Percentiles rank a stretch among this genome's conserved stretches.
These are phyloP conservation scores for Neopestalotiopsis clavispora DNA, from an alignment of 2,329 filamentous ascomycete genomes.

Conservation along the genomic window DNA sequence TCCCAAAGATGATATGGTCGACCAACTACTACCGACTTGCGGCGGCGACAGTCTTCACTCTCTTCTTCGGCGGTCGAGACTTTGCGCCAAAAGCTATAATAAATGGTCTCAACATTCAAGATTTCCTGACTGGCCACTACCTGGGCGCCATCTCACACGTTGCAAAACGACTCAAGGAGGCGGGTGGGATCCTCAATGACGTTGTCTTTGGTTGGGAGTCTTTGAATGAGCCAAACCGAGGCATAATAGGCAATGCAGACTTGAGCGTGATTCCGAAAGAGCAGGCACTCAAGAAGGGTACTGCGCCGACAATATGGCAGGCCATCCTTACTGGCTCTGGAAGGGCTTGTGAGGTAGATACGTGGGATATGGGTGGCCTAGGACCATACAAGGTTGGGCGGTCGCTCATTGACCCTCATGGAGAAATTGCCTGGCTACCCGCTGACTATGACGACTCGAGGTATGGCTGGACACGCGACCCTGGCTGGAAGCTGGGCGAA, in stretches of 20 bases:
- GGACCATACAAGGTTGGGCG: conserved; percentile 90
- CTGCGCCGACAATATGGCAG: conserved; percentile 93
- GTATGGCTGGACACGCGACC: conserved; percentile 90
- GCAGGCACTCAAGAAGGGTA: conserved; percentile 90
- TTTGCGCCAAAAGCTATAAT: conserved; percentile 97
- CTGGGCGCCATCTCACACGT: conserved; percentile 80
- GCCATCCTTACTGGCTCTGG: conserved; percentile 91
- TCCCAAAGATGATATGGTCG: conserved; percentile 99
- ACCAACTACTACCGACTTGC: conserved; percentile 93
- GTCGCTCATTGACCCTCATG: conserved; percentile 84
- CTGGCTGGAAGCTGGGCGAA: conserved; percentile 89
- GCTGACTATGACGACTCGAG: conserved; percentile 81
- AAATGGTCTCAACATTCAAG: conserved; percentile 93
- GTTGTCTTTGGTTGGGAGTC: conserved; percentile 96
- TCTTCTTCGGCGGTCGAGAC: conserved; percentile 89
- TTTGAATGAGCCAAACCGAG: conserved; percentile 92
- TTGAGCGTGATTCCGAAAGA: conserved; percentile 82
- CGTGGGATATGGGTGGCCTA: conserved; percentile 91
- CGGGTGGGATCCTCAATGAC: conserved; percentile 84
- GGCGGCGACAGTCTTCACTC: conserved; percentile 87
- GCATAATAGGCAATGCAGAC: conserved; percentile 83
- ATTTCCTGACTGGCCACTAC: conserved; percentile 90
- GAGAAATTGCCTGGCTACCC: conserved; percentile 83
- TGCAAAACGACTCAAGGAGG: conserved; percentile 83
- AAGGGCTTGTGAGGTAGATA: conserved; percentile 85